A percentile compares a stretch with the other conserved stretches of the same genome.
phyloP scores from a whole-genome alignment of 495 filamentous ascomycete species.

The Rhypophila decipiens region DNA sequence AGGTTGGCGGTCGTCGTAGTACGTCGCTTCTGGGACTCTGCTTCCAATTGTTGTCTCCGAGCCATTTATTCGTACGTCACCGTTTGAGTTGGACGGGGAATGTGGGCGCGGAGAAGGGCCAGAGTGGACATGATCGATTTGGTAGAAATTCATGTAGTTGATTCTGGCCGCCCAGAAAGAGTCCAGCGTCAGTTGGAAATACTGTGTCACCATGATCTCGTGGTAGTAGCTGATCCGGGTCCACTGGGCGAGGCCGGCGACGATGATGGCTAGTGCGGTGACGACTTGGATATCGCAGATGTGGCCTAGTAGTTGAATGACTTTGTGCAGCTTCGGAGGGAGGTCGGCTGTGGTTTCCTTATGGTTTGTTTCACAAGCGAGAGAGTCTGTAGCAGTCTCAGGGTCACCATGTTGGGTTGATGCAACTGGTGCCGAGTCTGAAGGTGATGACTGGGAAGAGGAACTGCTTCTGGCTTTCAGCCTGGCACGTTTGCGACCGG shows the following conservation, averaged over 20 bases:
- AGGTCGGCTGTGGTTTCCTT: not conserved
- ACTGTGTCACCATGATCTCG: not conserved
- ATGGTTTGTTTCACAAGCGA: no score
- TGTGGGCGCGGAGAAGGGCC: no score
- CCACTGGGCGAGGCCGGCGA: not conserved
- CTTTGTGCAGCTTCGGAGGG: not conserved
- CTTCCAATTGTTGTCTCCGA: not conserved
- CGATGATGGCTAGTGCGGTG: not conserved
- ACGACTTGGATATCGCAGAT: constrained; percentile 2
- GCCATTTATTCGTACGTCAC: no score
- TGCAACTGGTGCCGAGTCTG: not conserved
- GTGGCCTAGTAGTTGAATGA: not conserved
- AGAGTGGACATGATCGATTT: no score
- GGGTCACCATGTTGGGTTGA: no score
- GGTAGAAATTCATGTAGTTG: not conserved
- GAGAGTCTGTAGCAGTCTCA: no score
- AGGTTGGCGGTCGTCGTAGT: not conserved
- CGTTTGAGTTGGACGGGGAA: no score
- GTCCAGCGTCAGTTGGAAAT: not conserved
- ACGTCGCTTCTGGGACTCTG: not conserved
- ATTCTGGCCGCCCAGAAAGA: constrained; percentile 3
- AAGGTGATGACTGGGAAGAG: not conserved
- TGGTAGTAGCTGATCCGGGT: not conserved
- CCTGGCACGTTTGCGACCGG: not conserved
- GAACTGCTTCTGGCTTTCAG: not conserved